These are phyloP conservation scores for Rhodotorula diobovata DNA, from an alignment of 768 basidiomycete genomes.

Conservation along the genomic window DNA sequence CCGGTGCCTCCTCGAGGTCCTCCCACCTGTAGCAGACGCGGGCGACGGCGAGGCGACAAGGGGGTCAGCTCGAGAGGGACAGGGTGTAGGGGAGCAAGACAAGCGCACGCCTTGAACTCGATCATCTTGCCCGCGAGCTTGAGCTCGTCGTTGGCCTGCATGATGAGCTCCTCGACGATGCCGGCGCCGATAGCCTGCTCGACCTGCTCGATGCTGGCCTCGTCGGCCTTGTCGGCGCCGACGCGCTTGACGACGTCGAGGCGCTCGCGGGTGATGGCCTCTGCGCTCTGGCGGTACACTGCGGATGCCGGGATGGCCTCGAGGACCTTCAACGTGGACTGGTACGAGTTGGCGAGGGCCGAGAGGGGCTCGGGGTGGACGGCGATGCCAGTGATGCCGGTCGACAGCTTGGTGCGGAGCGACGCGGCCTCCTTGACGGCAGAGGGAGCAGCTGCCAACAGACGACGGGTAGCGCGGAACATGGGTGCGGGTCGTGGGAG, in stretches of 20 bases:
- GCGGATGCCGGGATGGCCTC: constrained; percentile 68
- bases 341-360: constrained; percentile 67
- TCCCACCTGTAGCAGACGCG: constrained; percentile 90
- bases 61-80: not conserved
- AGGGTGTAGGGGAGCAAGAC: not conserved
- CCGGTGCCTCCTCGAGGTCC: constrained; percentile 72
- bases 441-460: constrained; percentile 5
- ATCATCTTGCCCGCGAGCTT: constrained; percentile 68
- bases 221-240: constrained; percentile 55
- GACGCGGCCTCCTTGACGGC: not conserved
- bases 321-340: constrained; percentile 65
- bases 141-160: constrained; percentile 77
- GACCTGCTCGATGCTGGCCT: constrained; percentile 57
- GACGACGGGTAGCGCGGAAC: constrained; percentile 26
- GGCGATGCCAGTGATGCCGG: constrained; percentile 75
- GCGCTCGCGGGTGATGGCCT: constrained; percentile 76
- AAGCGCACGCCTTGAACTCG: constrained; percentile 91
- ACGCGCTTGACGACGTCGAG: constrained; percentile 57
- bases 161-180: constrained; percentile 78
- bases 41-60: not conserved
- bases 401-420: constrained; percentile 59
- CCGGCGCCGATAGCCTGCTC: constrained; percentile 77
- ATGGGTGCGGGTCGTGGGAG: constrained; percentile 3
- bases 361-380: constrained; percentile 83
- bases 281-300: constrained; percentile 82